phyloP scores from a whole-genome alignment of 768 basidiomycete species.

The Amanita inopinata region DNA sequence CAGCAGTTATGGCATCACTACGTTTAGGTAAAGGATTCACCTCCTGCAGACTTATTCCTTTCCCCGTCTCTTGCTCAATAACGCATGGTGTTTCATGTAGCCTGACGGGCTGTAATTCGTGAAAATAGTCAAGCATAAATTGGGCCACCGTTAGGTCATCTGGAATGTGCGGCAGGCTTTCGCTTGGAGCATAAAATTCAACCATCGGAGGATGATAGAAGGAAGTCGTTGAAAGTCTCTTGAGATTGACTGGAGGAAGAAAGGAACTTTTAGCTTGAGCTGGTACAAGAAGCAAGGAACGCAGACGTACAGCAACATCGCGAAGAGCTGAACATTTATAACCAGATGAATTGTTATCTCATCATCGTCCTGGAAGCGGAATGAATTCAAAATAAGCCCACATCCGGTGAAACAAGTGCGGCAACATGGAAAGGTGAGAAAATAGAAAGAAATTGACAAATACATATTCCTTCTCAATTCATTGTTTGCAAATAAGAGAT shows the following conservation, averaged over 20 bases:
- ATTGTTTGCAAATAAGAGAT: too few species aligned
- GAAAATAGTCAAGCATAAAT: conserved; percentile 37
- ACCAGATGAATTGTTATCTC: background rate
- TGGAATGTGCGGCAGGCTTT: conserved; percentile 33
- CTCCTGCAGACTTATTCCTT: conserved; percentile 27
- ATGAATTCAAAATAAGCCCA: background rate
- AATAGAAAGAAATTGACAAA: background rate
- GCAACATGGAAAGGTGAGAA: background rate
- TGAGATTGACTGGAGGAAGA: background rate
- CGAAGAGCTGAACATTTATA: background rate
- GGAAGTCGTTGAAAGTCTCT: background rate
- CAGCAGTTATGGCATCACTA: too few species aligned
- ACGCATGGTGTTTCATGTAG: conserved; percentile 29
- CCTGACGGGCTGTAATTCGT: conserved; percentile 30
- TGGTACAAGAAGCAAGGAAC: background rate
- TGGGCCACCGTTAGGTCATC: conserved; percentile 46
- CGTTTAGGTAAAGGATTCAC: too few species aligned
- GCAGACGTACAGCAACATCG: background rate
- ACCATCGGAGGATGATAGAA: conserved; percentile 16
- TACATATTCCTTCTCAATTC: background rate
- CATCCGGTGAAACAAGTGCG: background rate
- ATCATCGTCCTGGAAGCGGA: background rate
- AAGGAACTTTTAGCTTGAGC: background rate
- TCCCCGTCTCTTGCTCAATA: conserved; percentile 41
- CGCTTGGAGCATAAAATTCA: conserved; percentile 19